phyloP scores from a whole-genome alignment of 371 early-diverging fungal genomes.

The Syncephalis plumigaleata region DNA sequence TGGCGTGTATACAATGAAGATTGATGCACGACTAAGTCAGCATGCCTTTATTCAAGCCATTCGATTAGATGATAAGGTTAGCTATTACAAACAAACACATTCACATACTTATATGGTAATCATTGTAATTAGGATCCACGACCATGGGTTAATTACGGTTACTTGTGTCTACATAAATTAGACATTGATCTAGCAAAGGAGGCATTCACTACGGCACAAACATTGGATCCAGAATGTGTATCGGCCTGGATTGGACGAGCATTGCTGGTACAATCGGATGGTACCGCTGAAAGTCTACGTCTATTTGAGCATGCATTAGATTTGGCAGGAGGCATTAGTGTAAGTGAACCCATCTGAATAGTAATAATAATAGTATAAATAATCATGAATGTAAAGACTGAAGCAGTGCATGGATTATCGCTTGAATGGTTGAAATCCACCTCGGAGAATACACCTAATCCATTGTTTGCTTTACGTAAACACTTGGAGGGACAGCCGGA shows the following conservation, averaged over 20 bases:
- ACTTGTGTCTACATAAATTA: constrained; percentile 47
- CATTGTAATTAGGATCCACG: constrained; percentile 25
- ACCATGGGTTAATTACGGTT: constrained; percentile 74
- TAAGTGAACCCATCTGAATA: no score
- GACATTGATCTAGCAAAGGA: constrained; percentile 65
- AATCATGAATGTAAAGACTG: constrained; percentile 1
- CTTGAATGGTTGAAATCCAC: constrained; percentile 1
- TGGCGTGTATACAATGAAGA: constrained; percentile 38
- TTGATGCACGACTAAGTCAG: constrained; percentile 47
- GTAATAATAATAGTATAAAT: no score
- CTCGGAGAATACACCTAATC: neutral
- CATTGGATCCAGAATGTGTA: constrained; percentile 61
- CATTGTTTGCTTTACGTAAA: constrained; percentile 54
- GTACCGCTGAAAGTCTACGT: constrained; percentile 27
- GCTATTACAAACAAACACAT: neutral
- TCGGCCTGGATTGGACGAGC: constrained; percentile 79
- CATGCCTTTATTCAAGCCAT: constrained; percentile 71
- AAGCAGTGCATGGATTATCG: constrained; percentile 2
- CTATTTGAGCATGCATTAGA: constrained; percentile 64
- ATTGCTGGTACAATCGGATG: constrained; percentile 41
- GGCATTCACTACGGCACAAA: constrained; percentile 57
- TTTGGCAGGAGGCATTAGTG: no score
- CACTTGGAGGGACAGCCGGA: constrained; percentile 39
- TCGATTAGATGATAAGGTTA: constrained; percentile 45
- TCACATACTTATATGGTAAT: neutral